Base-by-base conservation (phyloP, 345 rosid species). In the Erysimum cheiranthoides region DNA sequence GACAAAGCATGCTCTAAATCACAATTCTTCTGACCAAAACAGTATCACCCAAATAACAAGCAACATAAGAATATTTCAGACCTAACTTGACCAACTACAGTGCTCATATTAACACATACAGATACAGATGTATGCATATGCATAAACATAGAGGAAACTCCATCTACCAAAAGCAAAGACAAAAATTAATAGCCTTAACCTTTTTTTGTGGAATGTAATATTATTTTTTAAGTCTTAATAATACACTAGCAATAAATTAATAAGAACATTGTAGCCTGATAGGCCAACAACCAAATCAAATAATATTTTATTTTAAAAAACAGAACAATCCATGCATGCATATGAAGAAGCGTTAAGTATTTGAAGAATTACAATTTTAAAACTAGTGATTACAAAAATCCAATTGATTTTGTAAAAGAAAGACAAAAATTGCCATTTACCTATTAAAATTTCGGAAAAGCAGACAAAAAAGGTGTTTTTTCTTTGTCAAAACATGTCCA, bases 261-360 rank as follows among this genome's bases (percentile, higher is more conserved):
- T 12, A 69, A 62, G 8, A 17, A 77, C 25, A 49, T 56, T 32
- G 71, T 77, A 36, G 74, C 31, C 60, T 71, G 62, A 64, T 65
- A 46, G 76, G 76, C 68, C 77, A 77, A 77, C 81, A 65, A 77
- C 72, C 76, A 66, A 58, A 62, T 46, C 35, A 70, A 68, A 40
- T 68, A 8, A 61, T 68, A 47, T 3, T 39, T 14, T 35, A 50
- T 6, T 16, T 16, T n/a, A 5, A 25, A 12, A 6, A 16, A 27
- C 9, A 50, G 35, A 61, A 70, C 66, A 53, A 77, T 70, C 45
- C 80, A 76, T 62, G 80, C 75, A 70, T 76, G 71, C 71, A 43
- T 61, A 52, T 43, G n/a, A 4, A 32, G 64, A 32, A 38, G 54
- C 14, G 8, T 28, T 52, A 39, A 27, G 21, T 40, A 13, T 73